Base-by-base conservation (phyloP, 768 basidiomycete genomes). In the Psilocybe cyanescens region DNA sequence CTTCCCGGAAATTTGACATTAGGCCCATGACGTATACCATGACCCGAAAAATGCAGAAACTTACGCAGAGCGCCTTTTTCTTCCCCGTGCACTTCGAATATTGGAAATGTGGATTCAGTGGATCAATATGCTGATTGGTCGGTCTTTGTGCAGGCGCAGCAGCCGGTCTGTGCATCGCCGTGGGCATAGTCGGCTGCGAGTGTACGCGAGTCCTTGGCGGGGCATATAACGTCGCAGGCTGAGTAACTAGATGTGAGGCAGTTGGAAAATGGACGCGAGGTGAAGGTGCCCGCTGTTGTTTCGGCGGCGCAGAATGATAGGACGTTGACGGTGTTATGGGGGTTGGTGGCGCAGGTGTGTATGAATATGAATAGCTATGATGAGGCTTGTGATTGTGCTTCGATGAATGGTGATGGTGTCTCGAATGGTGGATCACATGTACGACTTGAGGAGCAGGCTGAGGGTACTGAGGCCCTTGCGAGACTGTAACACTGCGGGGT, bases 1-100 rank as follows among this genome's bases (percentile, higher is more conserved):
- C 87, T 89, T 30, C 14, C 47, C 8, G 11, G 12, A 6, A 1
- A 48, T 28, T 59, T 54, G 39, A 54, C 57, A 30, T 31, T 56
- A 48, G 64, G 53, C 49, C 47, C 16, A 14, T 35, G 49, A 60
- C 28, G 52, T 57, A 49, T 28, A 12, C 46, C 35, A 33, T 55
- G 54, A 11, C 49, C 14, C 17, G 31, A 62, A 39, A 4, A 19
- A 30, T 37, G 37, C n/a, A 48, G 31, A 39, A 24, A 67, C 91
- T 67, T 72, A 93, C 92, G 64, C 90, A 90, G 11, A 97, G 77
- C 0, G 94, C 95, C 74, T 91, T 95, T 74, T 87, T 86, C 60
- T 77, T 79, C 7, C 92, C 91, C 0, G 81, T 90, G 71, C 94
- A 95, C 60, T 86, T 88, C 2, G 92, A 93, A 70, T 91, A 92